These are phyloP conservation scores for Phytophthora boehmeriae DNA, from an alignment of 352 stramenopile genomes.

Conservation along the genomic window DNA sequence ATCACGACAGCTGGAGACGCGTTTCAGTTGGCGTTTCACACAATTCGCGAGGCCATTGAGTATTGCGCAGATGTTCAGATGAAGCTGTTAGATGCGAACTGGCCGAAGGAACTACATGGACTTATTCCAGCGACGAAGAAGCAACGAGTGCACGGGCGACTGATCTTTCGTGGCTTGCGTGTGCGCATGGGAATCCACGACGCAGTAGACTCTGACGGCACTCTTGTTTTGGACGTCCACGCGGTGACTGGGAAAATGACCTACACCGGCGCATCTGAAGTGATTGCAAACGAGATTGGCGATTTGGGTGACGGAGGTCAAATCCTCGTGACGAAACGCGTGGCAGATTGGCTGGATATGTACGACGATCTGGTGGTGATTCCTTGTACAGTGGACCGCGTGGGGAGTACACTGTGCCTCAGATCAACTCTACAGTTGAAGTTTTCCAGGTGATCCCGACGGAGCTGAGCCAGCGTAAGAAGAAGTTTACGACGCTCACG, in stretches of 20 bases:
- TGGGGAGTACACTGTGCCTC: conserved; percentile 47
- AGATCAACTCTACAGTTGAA: conserved; percentile 41
- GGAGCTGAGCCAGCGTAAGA: conserved; percentile 34
- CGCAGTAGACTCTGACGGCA: conserved; percentile 34
- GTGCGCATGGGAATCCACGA: conserved; percentile 70
- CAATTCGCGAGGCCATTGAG: conserved; percentile 54
- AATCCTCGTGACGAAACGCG: conserved; percentile 48
- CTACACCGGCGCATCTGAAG: conserved; percentile 48
- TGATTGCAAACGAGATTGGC: conserved; percentile 55
- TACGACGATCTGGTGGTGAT: conserved; percentile 44
- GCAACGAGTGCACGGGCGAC: conserved; percentile 32
- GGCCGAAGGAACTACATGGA: conserved; percentile 46
- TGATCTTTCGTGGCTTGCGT: conserved; percentile 49
- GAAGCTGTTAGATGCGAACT: conserved; percentile 41
- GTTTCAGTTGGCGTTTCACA: conserved; percentile 66
- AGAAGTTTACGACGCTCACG: conserved; percentile 39
- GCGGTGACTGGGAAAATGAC: conserved; percentile 55
- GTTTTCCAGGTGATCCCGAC: conserved; percentile 42
- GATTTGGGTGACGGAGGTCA: conserved; percentile 54
- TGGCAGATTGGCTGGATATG: conserved; percentile 48
- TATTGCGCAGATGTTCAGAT: conserved; percentile 62
- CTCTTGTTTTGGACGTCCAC: conserved; percentile 43
- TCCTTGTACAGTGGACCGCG: conserved; percentile 29
- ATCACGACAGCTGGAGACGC: conserved; percentile 59
- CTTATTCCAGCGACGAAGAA: conserved; percentile 43